Evolutionary conservation across 2,329 filamentous ascomycete species (phyloP).

Genomic region (Fusarium musae): DNA sequence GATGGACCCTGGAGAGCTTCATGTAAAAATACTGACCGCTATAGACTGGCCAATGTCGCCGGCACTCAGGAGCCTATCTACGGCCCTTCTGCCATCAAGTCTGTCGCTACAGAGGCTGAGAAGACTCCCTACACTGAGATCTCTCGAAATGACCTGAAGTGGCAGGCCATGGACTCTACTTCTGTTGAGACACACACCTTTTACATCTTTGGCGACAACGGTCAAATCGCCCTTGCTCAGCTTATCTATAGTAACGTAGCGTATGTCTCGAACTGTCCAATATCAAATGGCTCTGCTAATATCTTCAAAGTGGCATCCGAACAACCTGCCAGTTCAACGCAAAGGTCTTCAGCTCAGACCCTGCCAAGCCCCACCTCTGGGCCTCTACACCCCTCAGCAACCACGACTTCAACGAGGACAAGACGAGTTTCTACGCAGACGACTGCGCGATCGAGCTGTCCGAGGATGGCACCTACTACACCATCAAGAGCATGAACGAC

Average conservation of each 20-base stretch:
- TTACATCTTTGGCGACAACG: slow-evolving; percentile 85
- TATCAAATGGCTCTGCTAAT: slow-evolving; percentile 16
- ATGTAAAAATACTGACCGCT: slow-evolving; percentile 37
- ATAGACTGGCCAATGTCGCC: slow-evolving; percentile 79
- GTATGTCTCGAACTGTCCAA: slow-evolving; percentile 63
- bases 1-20: slow-evolving; percentile 8
- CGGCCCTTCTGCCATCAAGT: slow-evolving; percentile 85
- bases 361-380: slow-evolving; percentile 81
- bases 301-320: slow-evolving; percentile 76
- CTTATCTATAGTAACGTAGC: slow-evolving; percentile 98
- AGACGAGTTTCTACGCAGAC: slow-evolving; percentile 85
- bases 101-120: slow-evolving; percentile 84
- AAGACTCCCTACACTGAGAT: slow-evolving; percentile 83
- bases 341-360: slow-evolving; percentile 86
- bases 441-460: slow-evolving; percentile 87
- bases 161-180: slow-evolving; percentile 83
- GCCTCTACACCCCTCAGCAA: slow-evolving; percentile 82
- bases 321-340: slow-evolving; percentile 94
- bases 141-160: slow-evolving; percentile 81
- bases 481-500: slow-evolving; percentile 90
- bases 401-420: slow-evolving; percentile 85
- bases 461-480: slow-evolving; percentile 83
- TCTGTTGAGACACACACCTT: slow-evolving; percentile 95
- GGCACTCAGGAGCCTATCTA: slow-evolving; percentile 98
- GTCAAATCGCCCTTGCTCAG: slow-evolving; percentile 82